Base-by-base conservation (phyloP, 345 rosid species). In the Salix caprea region DNA sequence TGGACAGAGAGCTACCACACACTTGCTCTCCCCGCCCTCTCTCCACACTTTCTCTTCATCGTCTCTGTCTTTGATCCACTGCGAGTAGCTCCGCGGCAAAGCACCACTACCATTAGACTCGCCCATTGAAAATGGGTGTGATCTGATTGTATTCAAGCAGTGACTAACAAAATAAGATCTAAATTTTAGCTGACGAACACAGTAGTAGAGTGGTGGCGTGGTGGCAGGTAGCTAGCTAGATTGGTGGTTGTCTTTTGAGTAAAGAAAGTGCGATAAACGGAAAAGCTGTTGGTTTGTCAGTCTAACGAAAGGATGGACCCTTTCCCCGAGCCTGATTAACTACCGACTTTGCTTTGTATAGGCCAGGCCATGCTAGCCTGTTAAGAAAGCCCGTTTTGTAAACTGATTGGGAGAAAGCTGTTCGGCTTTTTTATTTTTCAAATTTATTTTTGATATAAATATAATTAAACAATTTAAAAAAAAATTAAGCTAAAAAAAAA, bases 1-100 rank as follows among this genome's bases (percentile, higher is more conserved):
- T 71, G 88, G 94, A 73, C 78, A 87, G 65, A 87, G 89, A 80
- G 82, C 76, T 65, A 91, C 84, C 81, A 88, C 78, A 74, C 78
- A 84, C 82, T 85, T 85, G 83, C 84, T 74, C 84, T 86, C 82
- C 74, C 46, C 73, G 23, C 40, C 84, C 46, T 74, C 86, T 69
- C 76, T 67, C 70, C 66, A 72, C 60, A 71, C 82, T 68, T 76
- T 50, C 69, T 76, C 77, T 73, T 21, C 83, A 13, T 46, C n/a
- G 67, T 58, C 76, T 28, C n/a, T 28, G 82, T 78, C 81, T 70
- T 83, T 76, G 76, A 80, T 76, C 8, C 85, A 71, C 60, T 86
- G 74, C 4, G 85, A 79, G 82, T 67, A 79, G 79, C 79, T 86
- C 82, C 77, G 79, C 8, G 83, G 81, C n/a, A 23, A 79, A 46